Evolutionary conservation across 176 grass and related monocot genomes (phyloP).

Genomic region (Rhynchospora tenuis): DNA sequence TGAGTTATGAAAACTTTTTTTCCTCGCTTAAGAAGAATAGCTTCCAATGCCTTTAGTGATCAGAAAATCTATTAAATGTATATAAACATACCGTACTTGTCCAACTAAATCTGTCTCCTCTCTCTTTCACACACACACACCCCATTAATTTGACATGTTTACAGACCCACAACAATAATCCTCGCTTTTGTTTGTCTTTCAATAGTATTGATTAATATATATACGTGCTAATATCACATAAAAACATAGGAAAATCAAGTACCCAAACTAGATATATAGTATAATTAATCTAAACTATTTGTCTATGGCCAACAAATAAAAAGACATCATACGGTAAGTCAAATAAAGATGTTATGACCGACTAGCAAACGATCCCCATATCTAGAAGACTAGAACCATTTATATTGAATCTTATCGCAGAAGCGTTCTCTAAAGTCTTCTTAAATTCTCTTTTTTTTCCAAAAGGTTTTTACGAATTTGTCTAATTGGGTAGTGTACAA

Average conservation of each 20-base stretch:
- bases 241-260: not conserved
- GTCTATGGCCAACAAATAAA: not conserved
- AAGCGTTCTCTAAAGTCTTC: no score
- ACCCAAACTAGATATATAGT: not conserved
- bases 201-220: not conserved
- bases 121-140: not conserved
- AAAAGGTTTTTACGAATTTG: no score
- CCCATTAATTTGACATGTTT: not conserved
- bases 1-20: not conserved
- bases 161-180: not conserved
- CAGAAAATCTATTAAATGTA: not conserved
- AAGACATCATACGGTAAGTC: no score
- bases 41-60: constrained; percentile 15
- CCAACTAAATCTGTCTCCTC: not conserved
- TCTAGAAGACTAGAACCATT: no score
- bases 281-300: not conserved
- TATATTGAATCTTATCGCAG: no score
- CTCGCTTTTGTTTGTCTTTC: not conserved
- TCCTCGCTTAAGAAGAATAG: not conserved
- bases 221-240: not conserved
- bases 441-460: no score
- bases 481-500: no score
- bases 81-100: not conserved
- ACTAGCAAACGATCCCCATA: no score
- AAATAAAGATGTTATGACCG: no score